Percentiles rank a stretch among this genome's conserved stretches.
Conservation (phyloP, 2,329 filamentous ascomycete genomes). For the Sphaerostilbella broomeana region DNA sequence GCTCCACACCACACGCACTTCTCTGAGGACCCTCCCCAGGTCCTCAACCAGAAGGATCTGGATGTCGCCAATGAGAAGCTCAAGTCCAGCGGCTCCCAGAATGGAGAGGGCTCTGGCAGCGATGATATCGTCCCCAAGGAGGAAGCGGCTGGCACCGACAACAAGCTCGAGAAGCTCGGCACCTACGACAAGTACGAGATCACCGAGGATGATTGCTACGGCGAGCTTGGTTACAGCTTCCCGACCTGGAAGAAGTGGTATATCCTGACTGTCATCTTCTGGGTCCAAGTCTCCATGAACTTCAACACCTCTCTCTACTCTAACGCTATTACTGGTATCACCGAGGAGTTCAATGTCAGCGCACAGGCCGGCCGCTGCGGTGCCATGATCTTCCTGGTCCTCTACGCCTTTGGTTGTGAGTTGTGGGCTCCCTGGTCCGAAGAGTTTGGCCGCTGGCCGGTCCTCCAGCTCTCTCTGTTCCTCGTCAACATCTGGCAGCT, state of each 20-base stretch:
- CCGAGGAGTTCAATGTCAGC: slow-evolving; percentile 61
- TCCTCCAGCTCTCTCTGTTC: slow-evolving; percentile 66
- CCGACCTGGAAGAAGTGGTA: slow-evolving; percentile 61
- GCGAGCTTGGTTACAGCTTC: slow-evolving; percentile 58
- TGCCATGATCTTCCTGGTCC: slow-evolving; percentile 70
- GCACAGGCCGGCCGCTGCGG: slow-evolving; percentile 63
- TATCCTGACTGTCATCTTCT: slow-evolving; percentile 65
- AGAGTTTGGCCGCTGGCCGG: slow-evolving; percentile 69
- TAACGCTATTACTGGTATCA: slow-evolving; percentile 59
- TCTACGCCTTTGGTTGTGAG: slow-evolving; percentile 82
- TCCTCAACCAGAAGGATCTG: slow-evolving; percentile 31
- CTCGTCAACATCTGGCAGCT: slow-evolving; percentile 74
- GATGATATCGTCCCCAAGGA: slow-evolving; percentile 13
- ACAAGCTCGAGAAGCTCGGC: slow-evolving; percentile 29
- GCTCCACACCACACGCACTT: slow-evolving; percentile 24
- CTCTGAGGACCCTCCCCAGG: slow-evolving; percentile 31
- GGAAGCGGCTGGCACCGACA: slow-evolving; percentile 28
- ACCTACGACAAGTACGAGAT: slow-evolving; percentile 39
- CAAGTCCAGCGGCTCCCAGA: slow-evolving; percentile 22
- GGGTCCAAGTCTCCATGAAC: slow-evolving; percentile 71
- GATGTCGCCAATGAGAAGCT: slow-evolving; percentile 32
- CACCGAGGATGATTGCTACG: slow-evolving; percentile 55
- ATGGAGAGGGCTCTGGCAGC: slow-evolving; percentile 9
- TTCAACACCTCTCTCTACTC: slow-evolving; percentile 72
- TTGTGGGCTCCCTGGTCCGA: slow-evolving; percentile 86